Percentiles rank a stretch among this genome's conserved stretches.
phyloP scores from a whole-genome alignment of 148 eudicot species.

The Persicaria maculosa region DNA sequence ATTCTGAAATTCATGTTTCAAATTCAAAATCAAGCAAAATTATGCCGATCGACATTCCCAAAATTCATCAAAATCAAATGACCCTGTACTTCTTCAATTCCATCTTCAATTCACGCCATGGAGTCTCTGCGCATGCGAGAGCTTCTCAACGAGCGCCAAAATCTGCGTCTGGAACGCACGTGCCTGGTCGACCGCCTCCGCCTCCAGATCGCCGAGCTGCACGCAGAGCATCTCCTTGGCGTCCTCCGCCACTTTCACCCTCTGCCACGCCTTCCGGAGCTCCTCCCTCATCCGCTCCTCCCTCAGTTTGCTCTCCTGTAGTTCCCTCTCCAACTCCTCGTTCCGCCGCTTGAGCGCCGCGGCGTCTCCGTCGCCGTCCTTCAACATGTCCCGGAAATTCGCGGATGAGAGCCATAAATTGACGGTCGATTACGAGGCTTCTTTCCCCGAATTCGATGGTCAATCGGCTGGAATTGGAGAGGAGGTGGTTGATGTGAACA shows the following conservation, averaged over 20 bases:
- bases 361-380: slow-evolving; percentile 14
- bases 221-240: slow-evolving; percentile 69
- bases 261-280: slow-evolving; percentile 25
- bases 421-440: background rate
- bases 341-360: slow-evolving; percentile 30
- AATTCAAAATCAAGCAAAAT: no score
- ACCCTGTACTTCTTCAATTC: no score
- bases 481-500: background rate
- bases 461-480: slow-evolving; percentile 1
- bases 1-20: no score
- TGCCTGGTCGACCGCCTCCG: slow-evolving; percentile 54
- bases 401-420: slow-evolving; percentile 21
- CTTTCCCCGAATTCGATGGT: background rate
- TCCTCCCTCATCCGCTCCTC: slow-evolving; percentile 55
- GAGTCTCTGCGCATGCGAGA: slow-evolving; percentile 16
- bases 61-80: no score
- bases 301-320: slow-evolving; percentile 38
- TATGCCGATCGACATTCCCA: no score
- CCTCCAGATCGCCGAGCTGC: slow-evolving; percentile 68
- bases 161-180: slow-evolving; percentile 35
- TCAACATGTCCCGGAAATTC: slow-evolving; percentile 69
- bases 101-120: no score
- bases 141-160: slow-evolving; percentile 39
- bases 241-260: slow-evolving; percentile 62
- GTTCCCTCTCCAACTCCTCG: slow-evolving; percentile 54